Conservation (phyloP, 345 rosid genomes). For the Litchi chinensis region DNA sequence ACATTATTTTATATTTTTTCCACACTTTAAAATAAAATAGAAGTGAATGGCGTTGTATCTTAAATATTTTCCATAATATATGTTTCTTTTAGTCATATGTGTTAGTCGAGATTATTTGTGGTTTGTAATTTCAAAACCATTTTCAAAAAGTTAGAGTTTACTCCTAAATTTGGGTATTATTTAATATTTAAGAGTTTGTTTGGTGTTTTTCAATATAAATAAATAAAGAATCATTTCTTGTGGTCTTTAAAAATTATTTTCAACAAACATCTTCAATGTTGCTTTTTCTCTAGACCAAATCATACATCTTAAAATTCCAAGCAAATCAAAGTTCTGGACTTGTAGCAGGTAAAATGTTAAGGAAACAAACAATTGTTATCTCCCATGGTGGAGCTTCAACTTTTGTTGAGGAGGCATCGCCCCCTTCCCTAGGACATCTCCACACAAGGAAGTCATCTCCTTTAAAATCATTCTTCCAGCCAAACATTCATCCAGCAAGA, state of each 20-base stretch:
- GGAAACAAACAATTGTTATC: too few species aligned
- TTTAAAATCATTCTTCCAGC: background rate
- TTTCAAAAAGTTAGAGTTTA: background rate
- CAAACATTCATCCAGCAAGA: background rate
- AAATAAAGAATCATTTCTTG: too few species aligned
- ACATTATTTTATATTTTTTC: too few species aligned
- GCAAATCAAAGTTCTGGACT: too few species aligned
- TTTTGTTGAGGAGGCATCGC: background rate
- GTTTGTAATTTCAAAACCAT: background rate
- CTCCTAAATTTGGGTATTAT: background rate
- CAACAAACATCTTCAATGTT: background rate
- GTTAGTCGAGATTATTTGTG: background rate
- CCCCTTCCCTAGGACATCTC: background rate
- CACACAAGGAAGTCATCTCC: background rate
- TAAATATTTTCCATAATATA: background rate
- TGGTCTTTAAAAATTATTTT: background rate
- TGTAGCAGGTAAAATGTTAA: too few species aligned
- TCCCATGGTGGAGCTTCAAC: background rate
- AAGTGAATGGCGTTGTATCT: background rate
- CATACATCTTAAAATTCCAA: too few species aligned
- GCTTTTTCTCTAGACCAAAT: background rate
- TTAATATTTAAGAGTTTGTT: too few species aligned
- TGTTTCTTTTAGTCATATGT: background rate
- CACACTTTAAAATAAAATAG: background rate
- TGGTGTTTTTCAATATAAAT: background rate